Percentiles rank a stretch among this genome's conserved stretches.
Evolutionary conservation across 2,329 filamentous ascomycete species (phyloP).

Genomic region (Pseudopyrenochaeta lycopersici): DNA sequence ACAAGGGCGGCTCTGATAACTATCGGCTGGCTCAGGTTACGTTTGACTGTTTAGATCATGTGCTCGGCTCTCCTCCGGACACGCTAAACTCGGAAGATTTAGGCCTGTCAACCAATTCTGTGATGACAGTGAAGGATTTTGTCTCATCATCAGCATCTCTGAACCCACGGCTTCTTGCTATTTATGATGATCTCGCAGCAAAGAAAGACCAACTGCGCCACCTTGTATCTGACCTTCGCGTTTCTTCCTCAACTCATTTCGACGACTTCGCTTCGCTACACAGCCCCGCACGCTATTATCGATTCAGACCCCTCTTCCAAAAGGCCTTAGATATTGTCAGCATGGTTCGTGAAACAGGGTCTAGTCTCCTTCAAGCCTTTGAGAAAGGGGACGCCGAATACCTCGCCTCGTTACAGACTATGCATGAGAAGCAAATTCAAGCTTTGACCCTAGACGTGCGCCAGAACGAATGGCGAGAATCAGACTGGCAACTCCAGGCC

Average conservation of each 20-base stretch:
- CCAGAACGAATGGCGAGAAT: too few relatives aligned
- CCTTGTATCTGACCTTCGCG: neutral
- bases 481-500: too few relatives aligned
- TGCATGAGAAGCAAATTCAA: neutral
- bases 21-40: neutral
- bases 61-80: neutral
- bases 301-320: neutral
- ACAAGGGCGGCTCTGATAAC: neutral
- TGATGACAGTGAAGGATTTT: neutral
- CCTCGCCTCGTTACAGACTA: neutral
- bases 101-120: neutral
- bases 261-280: neutral
- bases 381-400: neutral
- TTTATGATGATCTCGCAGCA: neutral
- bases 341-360: neutral
- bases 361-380: neutral
- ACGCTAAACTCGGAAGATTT: neutral
- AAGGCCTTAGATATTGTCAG: neutral
- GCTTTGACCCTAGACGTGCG: neutral
- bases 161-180: neutral
- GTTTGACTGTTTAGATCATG: neutral
- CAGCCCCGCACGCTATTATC: neutral
- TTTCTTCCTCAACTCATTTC: too few relatives aligned
- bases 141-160: neutral
- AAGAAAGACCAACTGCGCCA: neutral